Base-by-base conservation (phyloP, 345 rosid species). In the Excoecaria cochinchinensis region DNA sequence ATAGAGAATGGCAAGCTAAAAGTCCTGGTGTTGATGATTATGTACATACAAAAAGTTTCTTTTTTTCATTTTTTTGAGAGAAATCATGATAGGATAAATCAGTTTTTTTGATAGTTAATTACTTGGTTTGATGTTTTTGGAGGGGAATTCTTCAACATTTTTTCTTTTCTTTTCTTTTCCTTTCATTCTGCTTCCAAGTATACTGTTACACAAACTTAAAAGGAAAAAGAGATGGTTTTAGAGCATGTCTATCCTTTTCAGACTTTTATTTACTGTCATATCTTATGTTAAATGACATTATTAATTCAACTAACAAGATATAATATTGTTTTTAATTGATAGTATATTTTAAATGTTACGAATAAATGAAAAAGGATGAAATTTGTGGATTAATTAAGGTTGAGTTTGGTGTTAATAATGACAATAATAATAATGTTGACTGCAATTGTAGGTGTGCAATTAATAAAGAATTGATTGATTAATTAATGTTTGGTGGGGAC, bases 51-150 rank as follows among this genome's bases (percentile, higher is more conserved):
- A 19, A 19, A 17, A 25, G n/a, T 16, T 13, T 59, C 24, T 59
- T 21, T 21, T 59, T 59, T 22, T 38, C 13, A 13, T 42, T 7
- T 11, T 15, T 21, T 46, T 51, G 3, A 8, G n/a, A 42, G 7
- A 53, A 40, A 66, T 31, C 69, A 59, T 73, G 57, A 46, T 46
- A 61, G 68, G 19, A 31, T 61, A 19, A n/a, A 38, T 51, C 15
- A 25, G 48, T 62, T 31, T 38, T 50, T 46, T 8, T 6, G n/a
- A 57, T 71, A 21, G 22, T 5, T 24, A 71, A 39, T 63, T 39
- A 19, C 58, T 8, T 59, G 21, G 19, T 14, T 58, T 58, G 17
- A 15, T 63, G 19, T 63, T 21, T 5, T 22, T 10, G 31, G 19
- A 7, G 17, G 55, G 69, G 51, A 15, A 40, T 42, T 65, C 24